Base-by-base conservation (phyloP, 768 basidiomycete species). In the Neoboletus brunneissimus region DNA sequence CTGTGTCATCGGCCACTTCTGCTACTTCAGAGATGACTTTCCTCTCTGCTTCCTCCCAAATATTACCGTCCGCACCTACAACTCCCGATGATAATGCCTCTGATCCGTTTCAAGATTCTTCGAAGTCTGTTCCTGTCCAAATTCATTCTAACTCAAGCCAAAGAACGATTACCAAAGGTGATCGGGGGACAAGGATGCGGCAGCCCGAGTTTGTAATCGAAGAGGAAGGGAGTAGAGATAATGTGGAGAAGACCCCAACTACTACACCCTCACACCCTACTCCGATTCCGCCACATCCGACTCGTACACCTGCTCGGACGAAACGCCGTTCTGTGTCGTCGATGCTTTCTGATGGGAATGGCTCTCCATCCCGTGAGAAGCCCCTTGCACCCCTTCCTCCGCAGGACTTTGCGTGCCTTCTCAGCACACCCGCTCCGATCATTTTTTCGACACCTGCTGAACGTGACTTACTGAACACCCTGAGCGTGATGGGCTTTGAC, bases 291-390 rank as follows among this genome's bases (percentile, higher is more conserved):
- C 85, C 87, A 29, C 76, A 82, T 60, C 85, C 92, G 5, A 76
- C 85, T 23, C 89, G 95, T 12, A 99, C 96, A 0, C 96, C 96
- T 5, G 93, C 88, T 4, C 85, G 95, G 12, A 98, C 96, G 3
- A 99, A 99, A 70, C 87, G 96, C 5, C 89, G 96, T 23, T 97
- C 94, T 2, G 88, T 98, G 6, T 96, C 94, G 1, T 96, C 94
- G 2, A 87, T 86, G 8, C 76, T 93, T 57, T 89, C 89, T 32
- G 85, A 88, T 49, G 76, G 81, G 10, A 76, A 80, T 11, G 75
- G 75, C 11, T 81, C 84, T 0, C 79, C 81, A 1, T 73, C 74
- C 0, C 68, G 71, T 4, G 84, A 86, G 18, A 85, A 80, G 48
- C 58, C 70, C 20, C 66, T 74, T 18, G 55, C 76, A 64, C 58